Base-by-base conservation (phyloP, 2,329 filamentous ascomycete species). In the Aspergillus quadrilineatus region DNA sequence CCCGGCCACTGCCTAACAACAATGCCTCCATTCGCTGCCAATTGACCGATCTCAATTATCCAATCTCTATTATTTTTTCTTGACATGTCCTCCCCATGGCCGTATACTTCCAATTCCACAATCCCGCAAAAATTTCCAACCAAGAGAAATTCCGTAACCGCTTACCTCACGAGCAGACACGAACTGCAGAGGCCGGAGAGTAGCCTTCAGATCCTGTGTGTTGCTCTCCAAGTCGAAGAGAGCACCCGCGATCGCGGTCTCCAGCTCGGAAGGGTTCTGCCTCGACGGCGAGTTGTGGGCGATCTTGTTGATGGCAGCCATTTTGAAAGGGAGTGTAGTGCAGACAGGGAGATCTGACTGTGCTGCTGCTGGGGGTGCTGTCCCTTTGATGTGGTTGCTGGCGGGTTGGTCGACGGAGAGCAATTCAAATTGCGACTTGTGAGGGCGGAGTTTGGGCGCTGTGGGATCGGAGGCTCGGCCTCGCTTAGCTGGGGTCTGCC, bases 221-320 rank as follows among this genome's bases (percentile, higher is more conserved):
- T 97, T 97, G 84, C 88, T 92, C 91, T 99, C 94, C 82, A 99
- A 90, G 77, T 99, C 94, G 85, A 89, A 95, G 68, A 99, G 90
- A 82, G 94, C 94, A 82, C 88, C 89, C 79, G 94, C 94, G 79
- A 99, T 95, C 85, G 83, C 90, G 80, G 85, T 88, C 90, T 99
- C 94, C 73, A 97, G 89, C 89, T 99, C 94, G 70, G 91, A 96
- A 71, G 94, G 94, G 82, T 88, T 95, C 80, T 89, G 86, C 85
- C 91, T 87, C 82, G 93, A 97, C 71, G 93, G 89, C 89, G 90
- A 95, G 88, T 94, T 97, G 79, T 87, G 80, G 78, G 92, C 92
- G 81, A 97, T 97, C 91, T 97, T 97, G 89, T 96, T 96, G 78
- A 94, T 82, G 77, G 90, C 84, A 80, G 89, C 82, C 85, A 87